Base-by-base conservation (phyloP, 2,329 filamentous ascomycete genomes). In the Atkinsonella hypoxylon region DNA sequence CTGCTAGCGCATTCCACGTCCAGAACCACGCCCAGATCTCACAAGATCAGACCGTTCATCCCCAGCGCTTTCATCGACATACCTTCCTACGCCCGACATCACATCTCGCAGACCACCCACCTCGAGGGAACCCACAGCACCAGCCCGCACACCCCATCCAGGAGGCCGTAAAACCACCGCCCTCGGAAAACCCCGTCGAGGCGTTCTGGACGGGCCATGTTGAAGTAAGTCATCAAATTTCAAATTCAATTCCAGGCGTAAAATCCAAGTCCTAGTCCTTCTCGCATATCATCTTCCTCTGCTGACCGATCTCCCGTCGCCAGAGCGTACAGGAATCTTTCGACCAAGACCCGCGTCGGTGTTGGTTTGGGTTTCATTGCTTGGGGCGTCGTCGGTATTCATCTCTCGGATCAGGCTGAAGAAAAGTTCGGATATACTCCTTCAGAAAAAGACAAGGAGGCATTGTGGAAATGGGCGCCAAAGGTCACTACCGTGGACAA, bases 361-460 rank as follows among this genome's bases (percentile, higher is more conserved):
- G 75, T 95, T 55, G 90, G 90, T 58, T 64, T 81, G 46, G 85
- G 82, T 58, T 69, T 95, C 57, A 80, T 95, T 61, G 79, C 79
- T 34, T 95, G 89, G 79, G 88, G 87, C 13, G 70, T 73, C 40
- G 70, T 81, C 40, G 90, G 88, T 15, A 74, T 93, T n/a, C 83
- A 84, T 62, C 62, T 87, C 17, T 81, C 85, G 5, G 85, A 91
- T 62, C 74, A 75, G 51, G 81, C 84, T 15, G 89, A 91, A 67
- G 77, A 85, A 62, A 81, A 76, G 41, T 76, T 90, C 54, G 86
- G 85, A 7, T 77, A 88, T 65, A 81, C 77, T 39, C 79, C 89
- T 1, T 84, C 81, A 1, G 81, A 87, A 54, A 73, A 85, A 61
- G 89, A 95, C 62, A 83, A 81, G 63, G 79, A 81, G 53, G 77